These are phyloP conservation scores for Lactarius deliciosus DNA, from an alignment of 768 basidiomycete species.

Conservation along the genomic window DNA sequence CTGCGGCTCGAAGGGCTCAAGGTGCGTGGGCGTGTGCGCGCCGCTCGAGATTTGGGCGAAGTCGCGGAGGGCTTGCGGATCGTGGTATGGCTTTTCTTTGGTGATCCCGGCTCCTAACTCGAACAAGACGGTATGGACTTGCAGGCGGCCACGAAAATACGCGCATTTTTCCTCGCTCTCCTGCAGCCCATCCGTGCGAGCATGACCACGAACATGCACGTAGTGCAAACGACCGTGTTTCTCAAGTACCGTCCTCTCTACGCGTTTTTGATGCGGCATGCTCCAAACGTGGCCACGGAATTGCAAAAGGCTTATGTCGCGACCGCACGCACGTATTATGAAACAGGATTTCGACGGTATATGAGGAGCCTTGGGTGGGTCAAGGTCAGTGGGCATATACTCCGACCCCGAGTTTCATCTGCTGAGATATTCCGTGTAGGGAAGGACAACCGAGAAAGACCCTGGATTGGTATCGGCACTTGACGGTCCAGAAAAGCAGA, in stretches of 20 bases:
- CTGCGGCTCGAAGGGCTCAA: constrained; percentile 64
- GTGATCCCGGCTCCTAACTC: constrained; percentile 1
- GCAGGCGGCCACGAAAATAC: constrained; percentile 87
- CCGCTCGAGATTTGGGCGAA: constrained; percentile 78
- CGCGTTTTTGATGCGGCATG: constrained; percentile 82
- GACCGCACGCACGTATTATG: constrained; percentile 87
- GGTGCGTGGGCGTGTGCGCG: constrained; percentile 78
- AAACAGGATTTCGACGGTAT: constrained; percentile 93
- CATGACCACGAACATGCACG: constrained; percentile 89
- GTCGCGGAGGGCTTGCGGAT: constrained; percentile 86
- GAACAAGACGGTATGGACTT: constrained; percentile 1
- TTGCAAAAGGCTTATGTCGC: constrained; percentile 84
- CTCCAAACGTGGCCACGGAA: constrained; percentile 78
- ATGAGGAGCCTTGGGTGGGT: constrained; percentile 76
- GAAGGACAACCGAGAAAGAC: constrained; percentile 66
- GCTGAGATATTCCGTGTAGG: constrained; percentile 40
- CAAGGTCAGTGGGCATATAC: constrained; percentile 49
- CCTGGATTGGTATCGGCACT: constrained; percentile 57
- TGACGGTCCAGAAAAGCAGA: constrained; percentile 41
- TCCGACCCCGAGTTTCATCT: background rate
- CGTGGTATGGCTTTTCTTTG: constrained; percentile 56
- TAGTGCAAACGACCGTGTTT: constrained; percentile 84
- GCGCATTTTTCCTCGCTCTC: constrained; percentile 79
- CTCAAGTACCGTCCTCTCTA: constrained; percentile 82
- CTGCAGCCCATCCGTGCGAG: constrained; percentile 80